Evolutionary conservation across 2,329 filamentous ascomycete species (phyloP).

Genomic region (Trichophyton verrucosum): DNA sequence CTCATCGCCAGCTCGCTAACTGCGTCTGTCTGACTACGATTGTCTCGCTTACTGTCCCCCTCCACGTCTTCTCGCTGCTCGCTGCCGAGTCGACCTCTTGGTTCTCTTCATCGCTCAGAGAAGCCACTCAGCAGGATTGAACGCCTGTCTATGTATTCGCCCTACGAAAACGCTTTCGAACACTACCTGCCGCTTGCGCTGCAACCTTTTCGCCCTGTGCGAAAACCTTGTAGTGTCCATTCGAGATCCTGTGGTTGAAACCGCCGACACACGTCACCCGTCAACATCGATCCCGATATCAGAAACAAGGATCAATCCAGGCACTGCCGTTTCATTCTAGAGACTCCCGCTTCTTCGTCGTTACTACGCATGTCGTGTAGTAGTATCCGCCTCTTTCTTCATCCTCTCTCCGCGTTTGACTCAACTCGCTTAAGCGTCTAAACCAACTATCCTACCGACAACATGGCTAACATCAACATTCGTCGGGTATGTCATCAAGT

Average conservation of each 20-base stretch:
- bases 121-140: conserved; percentile 25
- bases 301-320: conserved; percentile 16
- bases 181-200: conserved; percentile 88
- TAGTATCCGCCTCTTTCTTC: conserved; percentile 34
- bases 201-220: conserved; percentile 92
- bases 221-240: conserved; percentile 83
- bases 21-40: background rate
- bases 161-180: conserved; percentile 88
- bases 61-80: background rate
- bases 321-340: conserved; percentile 8
- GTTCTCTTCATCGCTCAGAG: conserved; percentile 25
- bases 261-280: conserved; percentile 21
- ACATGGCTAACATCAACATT: conserved; percentile 96
- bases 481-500: conserved; percentile 46
- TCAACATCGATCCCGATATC: conserved; percentile 13
- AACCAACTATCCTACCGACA: conserved; percentile 38
- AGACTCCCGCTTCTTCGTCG: background rate
- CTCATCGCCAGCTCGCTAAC: background rate
- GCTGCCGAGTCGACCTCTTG: conserved; percentile 6
- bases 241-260: conserved; percentile 86
- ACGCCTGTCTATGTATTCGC: conserved; percentile 94
- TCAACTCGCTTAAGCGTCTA: conserved; percentile 16
- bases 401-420: conserved; percentile 23
- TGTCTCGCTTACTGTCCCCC: background rate
- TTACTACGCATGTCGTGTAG: conserved; percentile 49